Conservation (phyloP, 805 yeast genomes). For the Yamadazyma philogaea region DNA sequence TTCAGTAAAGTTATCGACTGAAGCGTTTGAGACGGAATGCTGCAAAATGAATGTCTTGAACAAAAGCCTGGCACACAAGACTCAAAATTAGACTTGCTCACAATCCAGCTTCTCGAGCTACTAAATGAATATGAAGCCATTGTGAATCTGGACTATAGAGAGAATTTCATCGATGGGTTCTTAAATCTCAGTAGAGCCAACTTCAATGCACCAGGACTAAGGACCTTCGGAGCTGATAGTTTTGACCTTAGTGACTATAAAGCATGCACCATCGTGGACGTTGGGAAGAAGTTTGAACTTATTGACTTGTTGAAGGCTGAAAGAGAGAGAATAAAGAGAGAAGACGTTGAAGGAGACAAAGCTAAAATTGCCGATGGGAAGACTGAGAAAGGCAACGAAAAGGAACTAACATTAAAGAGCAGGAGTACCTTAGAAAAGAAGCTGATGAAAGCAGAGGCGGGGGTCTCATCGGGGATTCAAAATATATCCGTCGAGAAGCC, state of each 20-base stretch:
- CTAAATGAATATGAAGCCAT: conserved; percentile 32
- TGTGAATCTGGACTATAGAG: conserved; percentile 18
- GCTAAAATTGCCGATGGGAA: not conserved
- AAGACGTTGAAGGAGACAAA: not conserved
- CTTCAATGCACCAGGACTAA: conserved; percentile 24
- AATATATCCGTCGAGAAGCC: not conserved
- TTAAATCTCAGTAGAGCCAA: conserved; percentile 46
- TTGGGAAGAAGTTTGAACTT: conserved; percentile 1
- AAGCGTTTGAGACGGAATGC: too few relatives aligned
- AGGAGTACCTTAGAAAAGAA: not conserved
- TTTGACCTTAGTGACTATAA: conserved; percentile 37
- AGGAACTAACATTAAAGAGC: not conserved
- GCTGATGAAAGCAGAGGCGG: not conserved
- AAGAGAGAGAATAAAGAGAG: not conserved
- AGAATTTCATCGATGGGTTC: conserved; percentile 32
- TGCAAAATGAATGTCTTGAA: too few relatives aligned
- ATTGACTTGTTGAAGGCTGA: not conserved
- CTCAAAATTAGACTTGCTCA: conserved; percentile 6
- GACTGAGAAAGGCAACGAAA: not conserved
- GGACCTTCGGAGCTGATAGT: conserved; percentile 37
- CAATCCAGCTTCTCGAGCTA: conserved; percentile 24
- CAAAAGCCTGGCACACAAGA: too few relatives aligned
- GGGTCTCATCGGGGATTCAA: not conserved
- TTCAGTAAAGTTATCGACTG: too few relatives aligned
- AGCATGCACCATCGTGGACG: conserved; percentile 22